Evolutionary conservation across 371 early-diverging fungal genomes (phyloP).

Genomic region (Dentiscutata heterogama): DNA sequence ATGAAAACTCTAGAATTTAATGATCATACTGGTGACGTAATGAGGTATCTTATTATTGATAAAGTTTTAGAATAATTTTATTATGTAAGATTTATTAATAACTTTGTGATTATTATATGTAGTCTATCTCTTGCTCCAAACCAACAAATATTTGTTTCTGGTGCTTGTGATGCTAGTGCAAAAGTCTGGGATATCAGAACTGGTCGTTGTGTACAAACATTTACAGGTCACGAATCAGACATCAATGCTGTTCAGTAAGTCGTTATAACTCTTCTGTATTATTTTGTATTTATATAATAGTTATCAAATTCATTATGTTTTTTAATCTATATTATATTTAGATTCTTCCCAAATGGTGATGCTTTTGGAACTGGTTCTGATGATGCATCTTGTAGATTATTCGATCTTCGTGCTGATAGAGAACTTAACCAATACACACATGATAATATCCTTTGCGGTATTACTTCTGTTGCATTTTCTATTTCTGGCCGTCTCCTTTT

Average conservation of each 20-base stretch:
- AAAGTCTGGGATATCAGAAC: constrained; percentile 98
- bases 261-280: neutral
- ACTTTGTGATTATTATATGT: constrained; percentile 14
- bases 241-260: constrained; percentile 96
- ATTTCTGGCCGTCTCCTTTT: constrained; percentile 94
- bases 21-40: constrained; percentile 99
- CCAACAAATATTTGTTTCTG: constrained; percentile 95
- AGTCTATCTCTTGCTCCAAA: constrained; percentile 86
- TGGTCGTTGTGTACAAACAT: constrained; percentile 95
- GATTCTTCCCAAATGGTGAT: constrained; percentile 97
- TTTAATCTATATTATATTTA: constrained; percentile 45
- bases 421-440: constrained; percentile 96
- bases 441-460: constrained; percentile 95
- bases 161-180: constrained; percentile 98
- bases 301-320: neutral
- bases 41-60: constrained; percentile 71
- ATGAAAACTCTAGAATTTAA: constrained; percentile 93
- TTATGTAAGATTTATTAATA: neutral
- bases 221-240: constrained; percentile 96
- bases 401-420: constrained; percentile 96
- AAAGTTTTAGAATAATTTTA: neutral
- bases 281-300: neutral
- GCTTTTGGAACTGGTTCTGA: constrained; percentile 98
- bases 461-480: constrained; percentile 97
- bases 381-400: constrained; percentile 96